Conservation (phyloP, 805 yeast genomes). For the Saturnispora bothae region DNA sequence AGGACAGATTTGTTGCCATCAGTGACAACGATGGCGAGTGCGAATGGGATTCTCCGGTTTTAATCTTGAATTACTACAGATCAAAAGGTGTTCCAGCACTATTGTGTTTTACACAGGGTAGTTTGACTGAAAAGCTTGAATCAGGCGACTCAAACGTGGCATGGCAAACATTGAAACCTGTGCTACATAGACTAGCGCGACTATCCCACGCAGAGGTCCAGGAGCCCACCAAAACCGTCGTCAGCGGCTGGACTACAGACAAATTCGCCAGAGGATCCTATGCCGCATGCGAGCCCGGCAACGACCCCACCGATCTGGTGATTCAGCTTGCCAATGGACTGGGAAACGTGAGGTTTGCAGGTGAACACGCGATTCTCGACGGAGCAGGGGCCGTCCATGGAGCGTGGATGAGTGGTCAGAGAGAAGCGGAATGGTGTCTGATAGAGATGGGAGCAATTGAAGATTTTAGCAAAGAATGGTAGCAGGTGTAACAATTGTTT, state of each 20-base stretch:
- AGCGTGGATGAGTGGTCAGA: constrained; percentile 60
- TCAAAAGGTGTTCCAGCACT: constrained; percentile 42
- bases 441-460: constrained; percentile 16
- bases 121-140: constrained; percentile 54
- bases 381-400: constrained; percentile 93
- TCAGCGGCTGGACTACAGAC: constrained; percentile 71
- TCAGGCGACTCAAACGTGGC: constrained; percentile 39
- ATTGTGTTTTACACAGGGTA: constrained; percentile 60
- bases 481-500: background rate
- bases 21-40: constrained; percentile 1
- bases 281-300: constrained; percentile 57
- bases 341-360: constrained; percentile 67
- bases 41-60: constrained; percentile 51
- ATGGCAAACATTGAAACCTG: constrained; percentile 51
- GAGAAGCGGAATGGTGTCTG: constrained; percentile 23
- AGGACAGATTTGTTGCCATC: constrained; percentile 37
- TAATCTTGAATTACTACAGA: constrained; percentile 49
- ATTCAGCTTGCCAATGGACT: constrained; percentile 52
- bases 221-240: constrained; percentile 32
- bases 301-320: constrained; percentile 56
- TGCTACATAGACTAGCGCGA: constrained; percentile 22
- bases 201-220: constrained; percentile 10
- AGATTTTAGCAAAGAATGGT: background rate
- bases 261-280: constrained; percentile 77
- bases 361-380: constrained; percentile 78